Percentiles rank a stretch among this genome's conserved stretches.
Conservation (phyloP, 1,284 basidiomycete species). For the Ceratobasidium sp. region DNA sequence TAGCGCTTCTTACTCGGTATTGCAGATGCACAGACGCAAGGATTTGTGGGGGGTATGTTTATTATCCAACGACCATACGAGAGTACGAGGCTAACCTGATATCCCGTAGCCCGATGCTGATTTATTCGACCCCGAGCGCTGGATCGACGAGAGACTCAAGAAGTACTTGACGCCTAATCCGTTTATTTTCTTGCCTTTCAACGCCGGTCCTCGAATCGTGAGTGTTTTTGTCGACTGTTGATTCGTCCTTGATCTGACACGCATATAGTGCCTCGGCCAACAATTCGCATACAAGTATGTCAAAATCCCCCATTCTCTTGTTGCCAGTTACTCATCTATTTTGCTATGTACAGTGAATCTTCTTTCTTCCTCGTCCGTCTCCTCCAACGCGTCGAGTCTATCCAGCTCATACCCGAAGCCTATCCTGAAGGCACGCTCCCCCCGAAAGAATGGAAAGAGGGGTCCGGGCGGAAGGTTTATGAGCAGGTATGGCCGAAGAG, state of each 20-base stretch:
- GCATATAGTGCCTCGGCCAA: slow-evolving; percentile 62
- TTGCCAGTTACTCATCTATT: slow-evolving; percentile 44
- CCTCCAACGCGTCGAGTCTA: slow-evolving; percentile 65
- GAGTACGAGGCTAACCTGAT: slow-evolving; percentile 46
- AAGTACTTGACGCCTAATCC: slow-evolving; percentile 66
- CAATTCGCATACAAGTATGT: slow-evolving; percentile 54
- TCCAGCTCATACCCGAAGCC: slow-evolving; percentile 61
- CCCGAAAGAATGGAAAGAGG: slow-evolving; percentile 59
- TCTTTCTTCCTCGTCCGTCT: slow-evolving; percentile 73
- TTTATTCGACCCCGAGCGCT: slow-evolving; percentile 69
- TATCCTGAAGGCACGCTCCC: slow-evolving; percentile 59
- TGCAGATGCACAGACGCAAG: slow-evolving; percentile 48
- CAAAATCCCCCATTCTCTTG: slow-evolving; percentile 51
- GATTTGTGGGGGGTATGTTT: slow-evolving; percentile 52
- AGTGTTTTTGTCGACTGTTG: too few species aligned
- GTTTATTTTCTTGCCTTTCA: slow-evolving; percentile 71
- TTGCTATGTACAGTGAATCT: slow-evolving; percentile 61
- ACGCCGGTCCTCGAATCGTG: slow-evolving; percentile 64
- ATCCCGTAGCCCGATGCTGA: slow-evolving; percentile 59
- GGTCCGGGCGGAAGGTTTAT: slow-evolving; percentile 55
- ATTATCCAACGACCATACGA: not conserved
- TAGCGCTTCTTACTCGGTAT: slow-evolving; percentile 49
- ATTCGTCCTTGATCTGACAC: too few species aligned
- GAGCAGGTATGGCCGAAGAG: slow-evolving; percentile 64
- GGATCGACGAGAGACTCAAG: slow-evolving; percentile 64